Conservation (phyloP, 441 rosid species). For the Arabidopsis hybrid region DNA sequence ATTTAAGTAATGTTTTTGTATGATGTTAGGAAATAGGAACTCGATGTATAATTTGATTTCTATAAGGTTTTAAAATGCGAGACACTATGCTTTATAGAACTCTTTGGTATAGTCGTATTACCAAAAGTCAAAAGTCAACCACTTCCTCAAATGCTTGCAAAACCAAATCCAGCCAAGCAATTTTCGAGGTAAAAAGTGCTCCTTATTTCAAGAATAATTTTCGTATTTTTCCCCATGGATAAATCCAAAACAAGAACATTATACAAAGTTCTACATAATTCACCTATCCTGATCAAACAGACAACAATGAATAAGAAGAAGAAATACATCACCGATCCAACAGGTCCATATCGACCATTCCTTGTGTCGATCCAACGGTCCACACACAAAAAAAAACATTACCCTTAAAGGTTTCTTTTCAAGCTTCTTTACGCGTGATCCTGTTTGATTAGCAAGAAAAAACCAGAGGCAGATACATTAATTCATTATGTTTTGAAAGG, state of each 20-base stretch:
- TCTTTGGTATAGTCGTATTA: neutral
- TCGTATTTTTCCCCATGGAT: constrained; percentile 7
- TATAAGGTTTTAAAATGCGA: neutral
- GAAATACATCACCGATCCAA: constrained; percentile 29
- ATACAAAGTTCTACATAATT: constrained; percentile 34
- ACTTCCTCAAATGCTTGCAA: neutral
- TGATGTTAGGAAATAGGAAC: neutral
- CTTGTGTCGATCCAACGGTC: constrained; percentile 6
- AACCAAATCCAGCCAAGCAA: neutral
- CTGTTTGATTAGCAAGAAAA: constrained; percentile 52
- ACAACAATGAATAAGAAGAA: constrained; percentile 14
- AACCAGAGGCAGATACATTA: neutral
- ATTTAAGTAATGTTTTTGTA: neutral
- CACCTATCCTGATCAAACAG: constrained; percentile 32
- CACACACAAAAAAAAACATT: neutral
- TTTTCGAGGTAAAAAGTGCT: too few species aligned
- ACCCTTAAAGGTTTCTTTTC: constrained; percentile 41
- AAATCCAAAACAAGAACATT: constrained; percentile 17
- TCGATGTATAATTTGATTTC: neutral
- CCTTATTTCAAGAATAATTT: neutral
- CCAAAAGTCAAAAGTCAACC: constrained; percentile 6
- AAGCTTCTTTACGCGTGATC: constrained; percentile 96
- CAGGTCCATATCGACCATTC: constrained; percentile 24
- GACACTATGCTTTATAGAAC: neutral
- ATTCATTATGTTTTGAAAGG: neutral